Percentiles rank a stretch among this genome's conserved stretches.
phyloP scores from a whole-genome alignment of 2,329 filamentous ascomycete species.

The Calonectria pteridis region DNA sequence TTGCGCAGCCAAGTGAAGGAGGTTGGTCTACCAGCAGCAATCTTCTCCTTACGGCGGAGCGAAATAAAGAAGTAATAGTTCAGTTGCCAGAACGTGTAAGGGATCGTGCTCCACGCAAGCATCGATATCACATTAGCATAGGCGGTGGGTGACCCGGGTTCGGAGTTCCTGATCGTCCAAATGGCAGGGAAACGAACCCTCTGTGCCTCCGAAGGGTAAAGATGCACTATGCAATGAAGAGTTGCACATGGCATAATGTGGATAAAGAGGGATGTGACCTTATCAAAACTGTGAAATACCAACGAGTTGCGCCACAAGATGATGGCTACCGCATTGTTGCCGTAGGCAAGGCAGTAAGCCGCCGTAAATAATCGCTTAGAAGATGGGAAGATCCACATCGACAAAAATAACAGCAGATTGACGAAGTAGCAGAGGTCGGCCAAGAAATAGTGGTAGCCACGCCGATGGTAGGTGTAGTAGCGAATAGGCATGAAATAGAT shows the following conservation, averaged over 20 bases:
- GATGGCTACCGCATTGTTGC: conserved; percentile 97
- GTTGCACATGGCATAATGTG: conserved; percentile 99
- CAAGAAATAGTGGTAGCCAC: conserved; percentile 96
- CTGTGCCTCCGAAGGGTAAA: conserved; percentile 76
- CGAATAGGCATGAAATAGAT: conserved; percentile 98
- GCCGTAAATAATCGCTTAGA: conserved; percentile 94
- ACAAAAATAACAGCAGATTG: conserved; percentile 85
- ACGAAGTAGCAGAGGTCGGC: conserved; percentile 99
- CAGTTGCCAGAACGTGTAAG: conserved; percentile 94
- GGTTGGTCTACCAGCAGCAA: conserved; percentile 93
- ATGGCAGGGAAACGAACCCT: conserved; percentile 84
- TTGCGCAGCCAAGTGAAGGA: conserved; percentile 97
- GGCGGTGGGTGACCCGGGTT: conserved; percentile 79
- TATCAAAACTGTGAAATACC: conserved; percentile 98
- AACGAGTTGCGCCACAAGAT: conserved; percentile 99
- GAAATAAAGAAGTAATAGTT: conserved; percentile 96
- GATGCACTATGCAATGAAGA: conserved; percentile 91
- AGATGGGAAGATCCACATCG: conserved; percentile 89
- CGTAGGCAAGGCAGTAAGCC: conserved; percentile 91
- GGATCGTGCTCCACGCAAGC: conserved; percentile 93
- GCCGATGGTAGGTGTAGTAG: conserved; percentile 89
- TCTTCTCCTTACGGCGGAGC: conserved; percentile 93
- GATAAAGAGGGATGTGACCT: conserved; percentile 98
- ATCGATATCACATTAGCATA: conserved; percentile 84
- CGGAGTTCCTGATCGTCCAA: conserved; percentile 79